Percentiles rank a stretch among this genome's conserved stretches.
Conservation (phyloP, 169 alveolate species). For the Theileria parva region DNA sequence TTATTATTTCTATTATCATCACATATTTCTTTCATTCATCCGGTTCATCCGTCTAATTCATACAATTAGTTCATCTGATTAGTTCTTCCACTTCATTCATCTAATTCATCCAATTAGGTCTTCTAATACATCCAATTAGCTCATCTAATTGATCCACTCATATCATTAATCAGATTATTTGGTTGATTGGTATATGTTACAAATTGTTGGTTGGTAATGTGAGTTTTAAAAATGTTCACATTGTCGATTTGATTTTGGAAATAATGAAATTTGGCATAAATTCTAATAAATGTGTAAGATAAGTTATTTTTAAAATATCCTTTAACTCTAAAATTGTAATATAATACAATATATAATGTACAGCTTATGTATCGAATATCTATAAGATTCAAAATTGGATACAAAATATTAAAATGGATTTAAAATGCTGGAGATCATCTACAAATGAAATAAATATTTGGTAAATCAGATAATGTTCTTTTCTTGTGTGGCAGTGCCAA, state of each 20-base stretch:
- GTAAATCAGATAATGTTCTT: background rate
- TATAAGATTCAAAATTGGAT: background rate
- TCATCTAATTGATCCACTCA: too few species aligned
- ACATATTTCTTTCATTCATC: background rate
- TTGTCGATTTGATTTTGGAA: background rate
- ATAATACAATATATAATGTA: background rate
- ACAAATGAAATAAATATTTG: slow-evolving; percentile 10
- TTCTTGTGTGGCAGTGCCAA: slow-evolving; percentile 4
- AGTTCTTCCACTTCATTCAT: background rate
- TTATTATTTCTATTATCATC: background rate
- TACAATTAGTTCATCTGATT: too few species aligned
- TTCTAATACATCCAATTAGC: too few species aligned
- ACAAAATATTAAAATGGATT: background rate
- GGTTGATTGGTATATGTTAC: background rate
- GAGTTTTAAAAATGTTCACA: background rate
- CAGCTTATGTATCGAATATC: background rate
- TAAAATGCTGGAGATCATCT: background rate
- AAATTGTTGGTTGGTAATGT: too few species aligned
- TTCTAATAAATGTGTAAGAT: background rate
- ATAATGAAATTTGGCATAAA: background rate
- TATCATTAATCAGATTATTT: too few species aligned
- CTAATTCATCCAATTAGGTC: too few species aligned
- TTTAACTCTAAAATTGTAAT: background rate
- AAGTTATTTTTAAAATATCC: background rate
- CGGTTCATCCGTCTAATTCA: background rate